Base-by-base conservation (phyloP, 768 basidiomycete genomes). In the Tephrocybe sp. region DNA sequence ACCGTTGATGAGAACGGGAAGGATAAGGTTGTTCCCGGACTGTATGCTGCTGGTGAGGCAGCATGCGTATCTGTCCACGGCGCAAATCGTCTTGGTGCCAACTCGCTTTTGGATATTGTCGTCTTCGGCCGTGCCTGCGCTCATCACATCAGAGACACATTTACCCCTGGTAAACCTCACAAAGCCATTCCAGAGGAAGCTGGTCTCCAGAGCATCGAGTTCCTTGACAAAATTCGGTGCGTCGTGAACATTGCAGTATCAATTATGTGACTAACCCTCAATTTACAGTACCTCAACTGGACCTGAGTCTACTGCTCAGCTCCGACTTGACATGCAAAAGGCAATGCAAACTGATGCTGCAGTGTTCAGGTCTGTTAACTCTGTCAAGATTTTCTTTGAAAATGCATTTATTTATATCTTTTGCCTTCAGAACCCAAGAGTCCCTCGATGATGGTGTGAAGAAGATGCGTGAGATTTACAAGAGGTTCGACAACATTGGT, bases 91-190 rank as follows among this genome's bases (percentile, higher is more conserved):
- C 88, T 99, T 46, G 97, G 97, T 61, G 97, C 97, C 65, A 99
- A 99, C 80, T 99, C 97, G 18, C 85, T 99, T 22, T 77, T 99
- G 58, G 97, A 98, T 68, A 97, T 98, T 59, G 97, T 98, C 68
- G 97, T 98, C 58, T 99, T 98, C 62, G 97, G 97, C 60, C 94
- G 97, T 69, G 96, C 97, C n/a, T 94, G 91, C 61, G 96, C 97
- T 22, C 90, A 97, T 70, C 97, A 98, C 73, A 98, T 98, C 67
- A 86, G 84, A 58, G 92, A 96, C 47, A 98, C 79, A 34, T 78
- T 92, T 51, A 84, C 86, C 15, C 92, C 94, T 34, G 92, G 93
- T 49, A 90, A 87, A 64, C 83, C 93, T 9, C 97, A 98, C 75
- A 92, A 92, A 71, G 75, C 77, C 51, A 87, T 98, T 55, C 80